These are phyloP conservation scores for Lachancea fermentati DNA, from an alignment of 805 yeast genomes.

Conservation along the genomic window DNA sequence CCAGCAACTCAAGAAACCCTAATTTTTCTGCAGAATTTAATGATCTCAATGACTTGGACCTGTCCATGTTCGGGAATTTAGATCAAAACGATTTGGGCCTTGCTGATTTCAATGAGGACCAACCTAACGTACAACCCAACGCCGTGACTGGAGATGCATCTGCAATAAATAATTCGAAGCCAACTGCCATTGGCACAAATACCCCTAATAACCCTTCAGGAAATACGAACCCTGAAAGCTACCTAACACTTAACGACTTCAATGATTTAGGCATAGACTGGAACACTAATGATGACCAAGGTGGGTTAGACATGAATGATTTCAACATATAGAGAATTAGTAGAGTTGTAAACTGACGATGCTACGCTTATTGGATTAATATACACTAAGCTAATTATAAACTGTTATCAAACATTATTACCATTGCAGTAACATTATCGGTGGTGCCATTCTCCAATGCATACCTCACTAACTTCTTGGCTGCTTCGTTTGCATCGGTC, in stretches of 20 bases:
- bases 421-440: constrained; percentile 93
- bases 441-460: constrained; percentile 79
- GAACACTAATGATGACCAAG: constrained; percentile 27
- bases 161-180: constrained; percentile 6
- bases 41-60: constrained; percentile 27
- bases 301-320: constrained; percentile 25
- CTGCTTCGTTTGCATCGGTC: constrained; percentile 57
- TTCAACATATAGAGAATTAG: constrained; percentile 20
- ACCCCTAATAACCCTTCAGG: constrained; percentile 5
- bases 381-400: background rate
- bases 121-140: constrained; percentile 6
- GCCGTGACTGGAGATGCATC: constrained; percentile 4
- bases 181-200: constrained; percentile 2
- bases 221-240: constrained; percentile 20
- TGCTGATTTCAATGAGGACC: constrained; percentile 13
- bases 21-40: constrained; percentile 12
- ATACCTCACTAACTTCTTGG: constrained; percentile 56
- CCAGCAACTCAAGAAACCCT: background rate
- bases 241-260: constrained; percentile 32
- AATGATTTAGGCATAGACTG: constrained; percentile 33
- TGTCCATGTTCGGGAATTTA: constrained; percentile 28
- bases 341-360: background rate
- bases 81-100: constrained; percentile 30
- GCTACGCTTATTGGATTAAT: background rate
- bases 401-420: constrained; percentile 40